phyloP scores from a whole-genome alignment of 140 eudicot species.

The Ambrosia hybrid region DNA sequence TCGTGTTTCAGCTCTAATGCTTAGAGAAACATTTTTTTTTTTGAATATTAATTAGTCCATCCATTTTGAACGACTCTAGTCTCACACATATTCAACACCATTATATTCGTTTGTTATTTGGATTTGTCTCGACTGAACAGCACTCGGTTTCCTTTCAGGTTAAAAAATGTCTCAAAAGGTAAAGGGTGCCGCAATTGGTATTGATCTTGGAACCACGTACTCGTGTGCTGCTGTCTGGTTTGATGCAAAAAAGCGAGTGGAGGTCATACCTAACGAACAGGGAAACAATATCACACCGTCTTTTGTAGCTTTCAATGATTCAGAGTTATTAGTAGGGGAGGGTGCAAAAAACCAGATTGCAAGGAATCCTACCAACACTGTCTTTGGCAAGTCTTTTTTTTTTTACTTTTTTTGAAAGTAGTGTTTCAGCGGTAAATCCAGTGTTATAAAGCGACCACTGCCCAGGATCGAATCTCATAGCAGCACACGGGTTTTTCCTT shows the following conservation, averaged over 20 bases:
- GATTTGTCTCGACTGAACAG: no score
- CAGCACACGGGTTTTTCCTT: no score
- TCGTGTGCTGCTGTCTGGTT: conserved; percentile 15
- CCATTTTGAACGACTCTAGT: no score
- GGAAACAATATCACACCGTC: conserved; percentile 19
- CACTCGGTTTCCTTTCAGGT: background rate
- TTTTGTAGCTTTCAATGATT: conserved; percentile 9
- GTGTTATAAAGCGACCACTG: no score
- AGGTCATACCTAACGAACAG: conserved; percentile 19
- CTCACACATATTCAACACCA: no score
- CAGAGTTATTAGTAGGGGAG: conserved; percentile 8
- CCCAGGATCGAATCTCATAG: no score
- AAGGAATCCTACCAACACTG: conserved; percentile 17
- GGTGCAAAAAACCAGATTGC: conserved; percentile 7
- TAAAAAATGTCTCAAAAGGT: background rate
- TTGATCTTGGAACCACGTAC: conserved; percentile 16
- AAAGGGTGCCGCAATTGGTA: conserved; percentile 6
- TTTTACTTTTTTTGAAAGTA: no score
- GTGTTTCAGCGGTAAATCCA: no score
- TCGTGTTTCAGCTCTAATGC: no score
- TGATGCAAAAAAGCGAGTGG: conserved; percentile 8
- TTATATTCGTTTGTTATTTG: no score
- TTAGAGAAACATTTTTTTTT: no score
- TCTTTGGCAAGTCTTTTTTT: conserved; percentile 1
- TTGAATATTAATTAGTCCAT: no score